Conservation (phyloP, 805 yeast species). For the Suhomyces xylopsoci region DNA sequence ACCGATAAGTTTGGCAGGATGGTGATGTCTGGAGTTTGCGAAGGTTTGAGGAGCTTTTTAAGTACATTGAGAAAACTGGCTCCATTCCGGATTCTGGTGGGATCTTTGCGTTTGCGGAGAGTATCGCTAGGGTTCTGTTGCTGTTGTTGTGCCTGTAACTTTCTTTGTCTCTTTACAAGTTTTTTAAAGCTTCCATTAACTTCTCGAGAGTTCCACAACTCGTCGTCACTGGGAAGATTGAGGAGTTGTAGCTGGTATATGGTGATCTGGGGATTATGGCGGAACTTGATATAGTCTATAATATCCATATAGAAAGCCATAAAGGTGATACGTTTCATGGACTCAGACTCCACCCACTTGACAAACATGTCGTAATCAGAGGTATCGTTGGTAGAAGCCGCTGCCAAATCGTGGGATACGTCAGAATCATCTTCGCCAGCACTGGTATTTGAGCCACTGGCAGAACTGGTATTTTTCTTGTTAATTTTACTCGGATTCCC, state of each 20-base stretch:
- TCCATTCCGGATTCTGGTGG: constrained; percentile 10
- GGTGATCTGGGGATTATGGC: constrained; percentile 55
- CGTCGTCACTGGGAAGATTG: constrained; percentile 42
- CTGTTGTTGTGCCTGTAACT: constrained; percentile 15
- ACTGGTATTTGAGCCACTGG: constrained; percentile 25
- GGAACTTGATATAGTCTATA: constrained; percentile 72
- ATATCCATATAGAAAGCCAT: constrained; percentile 82
- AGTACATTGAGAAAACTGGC: constrained; percentile 51
- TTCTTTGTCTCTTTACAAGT: constrained; percentile 35
- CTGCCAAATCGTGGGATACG: constrained; percentile 10
- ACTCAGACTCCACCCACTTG: constrained; percentile 78
- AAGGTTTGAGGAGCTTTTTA: constrained; percentile 55
- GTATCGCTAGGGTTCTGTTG: background rate
- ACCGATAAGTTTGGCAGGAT: constrained; percentile 24
- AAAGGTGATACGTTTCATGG: constrained; percentile 71
- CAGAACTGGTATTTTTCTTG: constrained; percentile 18
- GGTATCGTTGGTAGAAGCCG: constrained; percentile 13
- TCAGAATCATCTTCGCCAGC: constrained; percentile 37
- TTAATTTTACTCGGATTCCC: constrained; percentile 53
- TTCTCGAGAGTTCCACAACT: constrained; percentile 39
- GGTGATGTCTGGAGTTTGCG: constrained; percentile 24
- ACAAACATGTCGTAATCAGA: constrained; percentile 42
- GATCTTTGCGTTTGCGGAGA: constrained; percentile 4
- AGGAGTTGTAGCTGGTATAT: constrained; percentile 39
- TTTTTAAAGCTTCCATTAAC: constrained; percentile 38